A percentile compares a stretch with the other conserved stretches of the same genome.
phyloP scores from a whole-genome alignment of 176 grass and related monocot species.

The Musa itinerans region DNA sequence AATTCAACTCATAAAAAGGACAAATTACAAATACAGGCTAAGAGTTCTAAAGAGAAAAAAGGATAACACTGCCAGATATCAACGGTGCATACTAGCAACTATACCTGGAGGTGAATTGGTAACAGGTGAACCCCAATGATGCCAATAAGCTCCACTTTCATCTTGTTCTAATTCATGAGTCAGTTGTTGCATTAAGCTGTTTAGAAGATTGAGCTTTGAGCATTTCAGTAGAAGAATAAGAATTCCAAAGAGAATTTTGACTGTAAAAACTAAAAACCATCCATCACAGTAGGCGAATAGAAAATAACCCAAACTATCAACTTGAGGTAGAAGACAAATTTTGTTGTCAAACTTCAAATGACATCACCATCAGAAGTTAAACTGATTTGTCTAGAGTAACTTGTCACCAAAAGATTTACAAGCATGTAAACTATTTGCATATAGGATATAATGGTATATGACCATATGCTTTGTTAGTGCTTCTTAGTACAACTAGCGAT shows the following conservation, averaged over 20 bases:
- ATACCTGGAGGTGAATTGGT: slow-evolving; percentile 87
- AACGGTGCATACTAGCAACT: not conserved
- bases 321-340: not conserved
- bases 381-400: not conserved
- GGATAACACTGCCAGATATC: not conserved
- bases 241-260: not conserved
- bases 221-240: not conserved
- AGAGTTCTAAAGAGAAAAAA: not conserved
- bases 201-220: slow-evolving; percentile 12
- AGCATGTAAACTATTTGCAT: not conserved
- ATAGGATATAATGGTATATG: not conserved
- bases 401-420: not conserved
- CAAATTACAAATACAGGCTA: no score
- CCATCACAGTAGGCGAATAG: not conserved
- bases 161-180: slow-evolving; percentile 85
- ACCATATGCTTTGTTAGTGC: not conserved
- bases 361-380: not conserved
- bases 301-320: no score
- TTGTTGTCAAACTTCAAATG: no score
- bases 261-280: not conserved
- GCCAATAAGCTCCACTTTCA: slow-evolving; percentile 53
- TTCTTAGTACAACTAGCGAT: not conserved
- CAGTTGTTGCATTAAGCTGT: slow-evolving; percentile 80
- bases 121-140: slow-evolving; percentile 70
- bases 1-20: not conserved